These are phyloP conservation scores for Metschnikowia dekortorum DNA, from an alignment of 805 yeast species.

Conservation along the genomic window DNA sequence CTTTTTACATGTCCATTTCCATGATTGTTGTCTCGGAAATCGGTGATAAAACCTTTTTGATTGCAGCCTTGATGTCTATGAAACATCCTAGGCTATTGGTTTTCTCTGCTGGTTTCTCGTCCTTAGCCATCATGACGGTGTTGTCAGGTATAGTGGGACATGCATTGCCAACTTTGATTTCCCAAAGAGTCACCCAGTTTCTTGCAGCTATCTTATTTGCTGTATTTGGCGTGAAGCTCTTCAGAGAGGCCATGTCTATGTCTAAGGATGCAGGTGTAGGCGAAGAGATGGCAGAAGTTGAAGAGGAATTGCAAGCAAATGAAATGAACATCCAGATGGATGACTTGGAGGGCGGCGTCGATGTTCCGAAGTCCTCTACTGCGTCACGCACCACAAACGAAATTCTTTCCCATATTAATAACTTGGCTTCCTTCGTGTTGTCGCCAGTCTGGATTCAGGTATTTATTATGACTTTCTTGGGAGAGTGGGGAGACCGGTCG, in stretches of 20 bases:
- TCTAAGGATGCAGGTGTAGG: conserved; percentile 80
- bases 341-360: conserved; percentile 56
- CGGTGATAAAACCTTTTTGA: conserved; percentile 94
- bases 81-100: conserved; percentile 78
- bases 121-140: conserved; percentile 86
- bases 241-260: conserved; percentile 81
- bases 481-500: conserved; percentile 99
- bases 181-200: conserved; percentile 74
- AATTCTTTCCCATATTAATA: conserved; percentile 39
- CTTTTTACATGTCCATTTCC: conserved; percentile 75
- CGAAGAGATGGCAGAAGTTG: conserved; percentile 95
- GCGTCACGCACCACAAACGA: conserved; percentile 13
- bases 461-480: conserved; percentile 91
- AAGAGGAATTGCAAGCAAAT: conserved; percentile 76
- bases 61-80: conserved; percentile 98
- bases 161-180: conserved; percentile 77
- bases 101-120: conserved; percentile 81
- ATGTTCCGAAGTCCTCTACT: conserved; percentile 9
- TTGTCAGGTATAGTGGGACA: conserved; percentile 90
- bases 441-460: conserved; percentile 94
- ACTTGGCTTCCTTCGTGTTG: conserved; percentile 58
- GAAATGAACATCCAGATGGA: conserved; percentile 50
- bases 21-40: conserved; percentile 96
- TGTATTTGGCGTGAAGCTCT: conserved; percentile 72
- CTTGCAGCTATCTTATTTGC: conserved; percentile 78